A percentile compares a stretch with the other conserved stretches of the same genome.
Evolutionary conservation across 2,329 filamentous ascomycete species (phyloP).

Genomic region (Thielaviopsis ethacetica): DNA sequence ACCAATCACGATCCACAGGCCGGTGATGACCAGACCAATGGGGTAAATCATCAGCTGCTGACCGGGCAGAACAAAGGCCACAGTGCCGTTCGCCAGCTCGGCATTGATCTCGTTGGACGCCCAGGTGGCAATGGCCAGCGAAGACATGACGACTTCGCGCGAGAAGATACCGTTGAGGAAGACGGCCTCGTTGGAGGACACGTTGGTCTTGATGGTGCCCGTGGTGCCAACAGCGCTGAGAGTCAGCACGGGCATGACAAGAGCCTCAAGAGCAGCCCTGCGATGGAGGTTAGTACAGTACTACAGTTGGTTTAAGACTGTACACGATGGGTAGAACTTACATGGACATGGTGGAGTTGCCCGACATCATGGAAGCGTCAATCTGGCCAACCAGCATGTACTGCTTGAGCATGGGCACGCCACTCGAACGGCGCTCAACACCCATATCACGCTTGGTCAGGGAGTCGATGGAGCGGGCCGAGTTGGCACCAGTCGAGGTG

Average conservation of each 20-base stretch:
- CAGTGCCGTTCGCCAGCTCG: conserved; percentile 31
- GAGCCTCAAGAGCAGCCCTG: conserved; percentile 41
- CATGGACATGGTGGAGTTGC: conserved; percentile 35
- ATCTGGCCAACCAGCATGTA: conserved; percentile 57
- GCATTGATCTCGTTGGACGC: conserved; percentile 31
- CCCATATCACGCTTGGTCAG: conserved; percentile 14
- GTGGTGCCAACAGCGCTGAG: conserved; percentile 39
- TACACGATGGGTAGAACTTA: conserved; percentile 24
- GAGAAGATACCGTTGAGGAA: conserved; percentile 60
- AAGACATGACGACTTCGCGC: conserved; percentile 35
- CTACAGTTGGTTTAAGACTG: conserved; percentile 5
- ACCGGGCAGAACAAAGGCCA: conserved; percentile 54
- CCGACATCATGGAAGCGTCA: conserved; percentile 36
- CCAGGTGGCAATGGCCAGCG: conserved; percentile 29
- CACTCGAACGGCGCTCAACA: conserved; percentile 11
- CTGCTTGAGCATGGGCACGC: conserved; percentile 34
- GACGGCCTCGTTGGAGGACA: conserved; percentile 52
- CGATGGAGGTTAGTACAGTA: conserved; percentile 14
- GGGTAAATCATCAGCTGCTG: conserved; percentile 53
- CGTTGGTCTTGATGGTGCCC: conserved; percentile 42
- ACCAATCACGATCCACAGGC: conserved; percentile 43
- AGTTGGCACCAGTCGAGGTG: not conserved
- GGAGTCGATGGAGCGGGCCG: conserved; percentile 14
- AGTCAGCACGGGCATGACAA: conserved; percentile 53
- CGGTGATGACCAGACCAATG: conserved; percentile 49